Conservation (phyloP, 495 filamentous ascomycete species). For the Rusavskia elegans region DNA sequence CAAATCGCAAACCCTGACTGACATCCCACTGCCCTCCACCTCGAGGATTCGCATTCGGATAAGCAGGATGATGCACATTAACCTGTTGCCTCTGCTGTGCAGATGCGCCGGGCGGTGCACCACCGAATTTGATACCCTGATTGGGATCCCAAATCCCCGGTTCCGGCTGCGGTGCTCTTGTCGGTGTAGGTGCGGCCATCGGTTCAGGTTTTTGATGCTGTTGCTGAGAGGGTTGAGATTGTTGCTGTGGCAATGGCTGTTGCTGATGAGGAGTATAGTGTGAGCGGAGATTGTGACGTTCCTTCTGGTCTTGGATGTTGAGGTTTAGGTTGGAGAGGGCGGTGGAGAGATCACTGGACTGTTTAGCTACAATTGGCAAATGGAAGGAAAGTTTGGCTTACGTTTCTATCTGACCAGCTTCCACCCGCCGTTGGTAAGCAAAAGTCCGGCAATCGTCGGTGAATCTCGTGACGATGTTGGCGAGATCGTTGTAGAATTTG, state of each 20-base stretch:
- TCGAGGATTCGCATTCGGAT: constrained; percentile 10
- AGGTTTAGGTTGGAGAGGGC: constrained; percentile 47
- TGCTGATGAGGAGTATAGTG: constrained; percentile 17
- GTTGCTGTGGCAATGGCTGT: constrained; percentile 31
- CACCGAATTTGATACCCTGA: constrained; percentile 61
- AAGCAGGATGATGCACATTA: constrained; percentile 11
- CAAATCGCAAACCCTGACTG: constrained; percentile 42
- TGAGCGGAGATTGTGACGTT: constrained; percentile 15
- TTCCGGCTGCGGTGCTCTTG: constrained; percentile 30
- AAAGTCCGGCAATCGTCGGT: constrained; percentile 66
- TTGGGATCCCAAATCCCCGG: constrained; percentile 62
- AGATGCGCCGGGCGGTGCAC: constrained; percentile 6
- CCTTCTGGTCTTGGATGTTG: constrained; percentile 20
- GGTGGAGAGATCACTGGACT: constrained; percentile 49
- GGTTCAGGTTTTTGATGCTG: constrained; percentile 20
- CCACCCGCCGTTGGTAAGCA: constrained; percentile 61
- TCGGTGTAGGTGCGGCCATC: constrained; percentile 38
- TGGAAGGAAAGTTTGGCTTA: constrained; percentile 19
- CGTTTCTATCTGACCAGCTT: constrained; percentile 65
- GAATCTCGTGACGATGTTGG: constrained; percentile 63
- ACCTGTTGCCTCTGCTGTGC: constrained; percentile 6
- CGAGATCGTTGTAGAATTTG: constrained; percentile 95
- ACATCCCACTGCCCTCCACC: constrained; percentile 38
- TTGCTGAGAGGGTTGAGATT: constrained; percentile 27
- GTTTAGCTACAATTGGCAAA: constrained; percentile 6